Percentiles rank a stretch among this genome's conserved stretches.
Evolutionary conservation across 140 eudicot species (phyloP).

Genomic region (Senecio squalidus): DNA sequence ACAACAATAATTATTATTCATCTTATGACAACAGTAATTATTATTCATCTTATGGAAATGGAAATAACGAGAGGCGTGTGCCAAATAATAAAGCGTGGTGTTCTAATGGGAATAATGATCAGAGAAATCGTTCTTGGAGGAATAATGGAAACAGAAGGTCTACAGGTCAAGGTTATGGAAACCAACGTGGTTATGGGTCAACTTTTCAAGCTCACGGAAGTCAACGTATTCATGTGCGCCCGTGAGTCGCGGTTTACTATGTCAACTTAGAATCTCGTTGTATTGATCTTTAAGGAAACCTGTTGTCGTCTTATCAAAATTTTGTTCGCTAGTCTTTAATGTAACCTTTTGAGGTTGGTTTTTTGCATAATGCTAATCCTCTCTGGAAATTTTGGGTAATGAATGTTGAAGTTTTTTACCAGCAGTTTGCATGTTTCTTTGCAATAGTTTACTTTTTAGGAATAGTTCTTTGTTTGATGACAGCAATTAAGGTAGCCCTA

Average conservation of each 20-base stretch:
- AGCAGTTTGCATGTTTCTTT: conserved; percentile 3
- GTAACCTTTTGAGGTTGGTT: not conserved
- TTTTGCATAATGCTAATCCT: conserved; percentile 1
- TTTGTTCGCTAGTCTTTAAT: not conserved
- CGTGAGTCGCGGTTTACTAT: conserved; percentile 12
- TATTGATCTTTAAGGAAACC: no score
- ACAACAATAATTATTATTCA: not conserved
- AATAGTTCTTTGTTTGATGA: not conserved
- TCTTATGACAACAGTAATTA: conserved; percentile 1
- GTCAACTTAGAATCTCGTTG: no score
- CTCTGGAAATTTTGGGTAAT: conserved; percentile 12
- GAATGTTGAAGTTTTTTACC: conserved; percentile 3
- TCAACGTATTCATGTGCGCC: conserved; percentile 30
- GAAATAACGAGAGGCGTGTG: conserved; percentile 17
- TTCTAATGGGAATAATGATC: conserved; percentile 25
- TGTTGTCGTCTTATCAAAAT: no score
- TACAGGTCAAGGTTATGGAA: conserved; percentile 27
- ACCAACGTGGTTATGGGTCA: conserved; percentile 27
- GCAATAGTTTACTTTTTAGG: not conserved
- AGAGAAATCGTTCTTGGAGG: conserved; percentile 12
- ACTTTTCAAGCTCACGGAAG: conserved; percentile 31
- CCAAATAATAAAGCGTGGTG: conserved; percentile 31
- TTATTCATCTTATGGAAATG: conserved; percentile 11
- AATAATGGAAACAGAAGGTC: conserved; percentile 29
- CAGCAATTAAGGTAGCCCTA: not conserved